Conservation (phyloP, 2,329 filamentous ascomycete species). For the Berkeleyomyces rouxiae region DNA sequence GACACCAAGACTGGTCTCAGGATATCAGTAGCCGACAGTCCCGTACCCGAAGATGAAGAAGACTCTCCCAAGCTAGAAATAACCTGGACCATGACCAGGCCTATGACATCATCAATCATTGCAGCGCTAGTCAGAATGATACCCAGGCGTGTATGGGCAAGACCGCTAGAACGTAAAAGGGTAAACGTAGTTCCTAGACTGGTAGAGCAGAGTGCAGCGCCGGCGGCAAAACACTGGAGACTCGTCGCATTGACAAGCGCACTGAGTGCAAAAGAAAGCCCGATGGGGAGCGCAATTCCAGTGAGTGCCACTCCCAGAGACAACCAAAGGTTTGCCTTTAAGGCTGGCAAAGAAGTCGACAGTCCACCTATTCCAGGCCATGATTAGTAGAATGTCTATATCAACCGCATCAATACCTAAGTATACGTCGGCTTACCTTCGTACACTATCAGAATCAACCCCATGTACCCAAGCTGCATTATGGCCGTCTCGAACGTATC, state of each 20-base stretch:
- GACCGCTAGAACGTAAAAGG: conserved; percentile 28
- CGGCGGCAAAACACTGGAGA: conserved; percentile 53
- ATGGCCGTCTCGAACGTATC: conserved; percentile 34
- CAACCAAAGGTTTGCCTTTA: conserved; percentile 1
- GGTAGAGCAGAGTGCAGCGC: conserved; percentile 57
- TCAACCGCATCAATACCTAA: neutral
- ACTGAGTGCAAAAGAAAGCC: conserved; percentile 32
- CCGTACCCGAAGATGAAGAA: conserved; percentile 11
- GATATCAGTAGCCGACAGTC: conserved; percentile 21
- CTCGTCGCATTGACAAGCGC: conserved; percentile 32
- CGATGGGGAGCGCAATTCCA: neutral
- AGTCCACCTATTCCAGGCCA: neutral
- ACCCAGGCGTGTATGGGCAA: conserved; percentile 32
- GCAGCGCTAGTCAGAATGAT: conserved; percentile 54
- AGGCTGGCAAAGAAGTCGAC: neutral
- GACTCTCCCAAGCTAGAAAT: conserved; percentile 44
- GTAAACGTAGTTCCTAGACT: conserved; percentile 56
- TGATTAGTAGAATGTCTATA: neutral
- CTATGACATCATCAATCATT: conserved; percentile 69
- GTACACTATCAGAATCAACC: conserved; percentile 55
- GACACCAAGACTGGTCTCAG: conserved; percentile 31
- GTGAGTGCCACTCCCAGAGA: neutral
- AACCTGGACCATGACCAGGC: conserved; percentile 60
- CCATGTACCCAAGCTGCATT: conserved; percentile 54
- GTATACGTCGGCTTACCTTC: conserved; percentile 32